Percentiles rank a stretch among this genome's conserved stretches.
These are phyloP conservation scores for Macrolepiota fuliginosa DNA, from an alignment of 768 basidiomycete species.

Conservation along the genomic window DNA sequence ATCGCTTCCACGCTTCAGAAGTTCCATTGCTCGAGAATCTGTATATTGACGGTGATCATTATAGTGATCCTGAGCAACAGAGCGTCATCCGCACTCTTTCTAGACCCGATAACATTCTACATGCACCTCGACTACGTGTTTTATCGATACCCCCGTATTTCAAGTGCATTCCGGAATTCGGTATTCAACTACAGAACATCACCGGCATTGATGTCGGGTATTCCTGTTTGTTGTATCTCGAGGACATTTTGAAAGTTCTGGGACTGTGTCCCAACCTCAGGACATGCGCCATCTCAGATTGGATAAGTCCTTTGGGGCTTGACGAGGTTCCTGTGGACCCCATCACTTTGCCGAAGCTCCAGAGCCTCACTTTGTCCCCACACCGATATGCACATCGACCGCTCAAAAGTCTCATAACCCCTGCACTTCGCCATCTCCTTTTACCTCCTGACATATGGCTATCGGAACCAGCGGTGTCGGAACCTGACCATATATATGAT, in stretches of 20 bases:
- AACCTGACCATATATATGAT: not conserved
- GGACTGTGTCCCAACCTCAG: not conserved
- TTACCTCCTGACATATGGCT: too few relatives aligned
- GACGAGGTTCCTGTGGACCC: not conserved
- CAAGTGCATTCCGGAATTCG: not conserved
- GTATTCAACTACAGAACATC: not conserved
- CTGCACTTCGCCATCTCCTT: not conserved
- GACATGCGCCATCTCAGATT: not conserved
- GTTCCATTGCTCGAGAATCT: not conserved
- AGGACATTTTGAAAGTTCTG: not conserved
- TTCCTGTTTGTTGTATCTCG: not conserved
- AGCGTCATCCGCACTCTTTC: not conserved
- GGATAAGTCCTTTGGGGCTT: not conserved
- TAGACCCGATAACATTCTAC: not conserved
- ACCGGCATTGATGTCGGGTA: not conserved
- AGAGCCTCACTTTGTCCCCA: not conserved
- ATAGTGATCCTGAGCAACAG: not conserved
- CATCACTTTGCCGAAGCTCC: not conserved
- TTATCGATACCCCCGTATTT: not conserved
- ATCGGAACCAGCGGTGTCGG: not conserved
- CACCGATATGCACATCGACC: not conserved
- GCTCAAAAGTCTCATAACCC: not conserved
- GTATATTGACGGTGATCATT: not conserved
- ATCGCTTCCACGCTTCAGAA: not conserved
- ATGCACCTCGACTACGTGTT: not conserved